Conservation (phyloP, 2,329 filamentous ascomycete genomes). For the Paracorniculantispora psalliotae region DNA sequence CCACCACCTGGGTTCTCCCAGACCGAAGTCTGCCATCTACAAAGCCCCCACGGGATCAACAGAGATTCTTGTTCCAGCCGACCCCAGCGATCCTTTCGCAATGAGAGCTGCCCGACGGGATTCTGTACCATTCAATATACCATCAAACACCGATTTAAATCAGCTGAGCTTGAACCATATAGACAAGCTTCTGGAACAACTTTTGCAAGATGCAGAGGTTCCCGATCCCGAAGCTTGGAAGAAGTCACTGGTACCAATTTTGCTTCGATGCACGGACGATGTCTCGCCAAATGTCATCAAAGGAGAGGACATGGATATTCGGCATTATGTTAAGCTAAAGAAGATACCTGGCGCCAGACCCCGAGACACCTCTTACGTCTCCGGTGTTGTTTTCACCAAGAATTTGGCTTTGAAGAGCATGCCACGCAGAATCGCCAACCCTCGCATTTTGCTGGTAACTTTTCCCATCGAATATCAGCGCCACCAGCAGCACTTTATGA, state of each 20-base stretch:
- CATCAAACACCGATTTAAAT: conserved; percentile 78
- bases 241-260: conserved; percentile 81
- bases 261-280: conserved; percentile 87
- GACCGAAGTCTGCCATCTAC: conserved; percentile 54
- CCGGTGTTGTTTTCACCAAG: conserved; percentile 94
- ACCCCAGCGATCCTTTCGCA: conserved; percentile 38
- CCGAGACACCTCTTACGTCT: conserved; percentile 91
- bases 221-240: conserved; percentile 77
- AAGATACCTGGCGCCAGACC: conserved; percentile 89
- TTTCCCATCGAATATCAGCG: conserved; percentile 96
- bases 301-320: conserved; percentile 93
- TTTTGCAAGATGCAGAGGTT: conserved; percentile 72
- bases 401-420: conserved; percentile 96
- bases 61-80: conserved; percentile 45
- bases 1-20: conserved; percentile 67
- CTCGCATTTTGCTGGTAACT: conserved; percentile 85
- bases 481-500: conserved; percentile 89
- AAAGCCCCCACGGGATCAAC: conserved; percentile 51
- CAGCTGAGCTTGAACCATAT: conserved; percentile 85
- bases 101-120: conserved; percentile 67
- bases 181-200: conserved; percentile 74
- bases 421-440: conserved; percentile 77
- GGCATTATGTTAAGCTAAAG: conserved; percentile 96
- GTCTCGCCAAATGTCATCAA: conserved; percentile 87
- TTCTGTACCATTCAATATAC: conserved; percentile 70